Percentiles rank a stretch among this genome's conserved stretches.
Conservation (phyloP, 345 rosid species). For the Ricinus communis region DNA sequence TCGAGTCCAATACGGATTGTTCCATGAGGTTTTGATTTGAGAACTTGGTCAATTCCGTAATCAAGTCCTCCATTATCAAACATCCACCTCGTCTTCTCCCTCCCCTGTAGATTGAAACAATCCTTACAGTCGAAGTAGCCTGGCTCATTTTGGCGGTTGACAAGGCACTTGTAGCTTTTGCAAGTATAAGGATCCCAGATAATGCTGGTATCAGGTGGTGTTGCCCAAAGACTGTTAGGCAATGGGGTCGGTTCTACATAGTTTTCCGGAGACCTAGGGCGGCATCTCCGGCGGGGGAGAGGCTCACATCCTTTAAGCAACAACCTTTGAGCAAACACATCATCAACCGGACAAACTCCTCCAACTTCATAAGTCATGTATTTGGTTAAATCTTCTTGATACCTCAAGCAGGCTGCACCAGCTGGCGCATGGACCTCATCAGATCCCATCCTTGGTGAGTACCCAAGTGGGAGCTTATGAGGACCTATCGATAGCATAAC, state of each 20-base stretch:
- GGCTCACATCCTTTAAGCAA: slow-evolving; percentile 56
- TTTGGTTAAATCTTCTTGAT: slow-evolving; percentile 42
- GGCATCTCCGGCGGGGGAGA: slow-evolving; percentile 51
- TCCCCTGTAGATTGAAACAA: slow-evolving; percentile 46
- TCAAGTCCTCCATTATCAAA: slow-evolving; percentile 37
- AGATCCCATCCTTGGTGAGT: slow-evolving; percentile 35
- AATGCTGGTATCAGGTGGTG: slow-evolving; percentile 38
- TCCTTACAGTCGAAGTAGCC: slow-evolving; percentile 48
- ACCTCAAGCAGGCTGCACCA: slow-evolving; percentile 44
- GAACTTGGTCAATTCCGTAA: slow-evolving; percentile 46
- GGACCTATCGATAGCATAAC: slow-evolving; percentile 38
- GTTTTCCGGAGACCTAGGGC: slow-evolving; percentile 30
- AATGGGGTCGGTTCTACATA: slow-evolving; percentile 39
- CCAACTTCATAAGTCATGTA: slow-evolving; percentile 47
- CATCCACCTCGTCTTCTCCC: slow-evolving; percentile 44
- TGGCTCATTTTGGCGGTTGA: slow-evolving; percentile 31
- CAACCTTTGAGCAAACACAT: slow-evolving; percentile 48
- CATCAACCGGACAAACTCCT: slow-evolving; percentile 47
- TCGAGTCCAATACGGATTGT: slow-evolving; percentile 49
- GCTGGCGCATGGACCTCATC: slow-evolving; percentile 36
- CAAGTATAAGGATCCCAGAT: slow-evolving; percentile 53
- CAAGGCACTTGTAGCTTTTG: slow-evolving; percentile 46
- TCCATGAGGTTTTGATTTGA: slow-evolving; percentile 24
- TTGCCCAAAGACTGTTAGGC: slow-evolving; percentile 40
- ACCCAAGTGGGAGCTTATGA: slow-evolving; percentile 46